Evolutionary conservation across 257 asterid species (phyloP).

Genomic region (Phtheirospermum japonicum): DNA sequence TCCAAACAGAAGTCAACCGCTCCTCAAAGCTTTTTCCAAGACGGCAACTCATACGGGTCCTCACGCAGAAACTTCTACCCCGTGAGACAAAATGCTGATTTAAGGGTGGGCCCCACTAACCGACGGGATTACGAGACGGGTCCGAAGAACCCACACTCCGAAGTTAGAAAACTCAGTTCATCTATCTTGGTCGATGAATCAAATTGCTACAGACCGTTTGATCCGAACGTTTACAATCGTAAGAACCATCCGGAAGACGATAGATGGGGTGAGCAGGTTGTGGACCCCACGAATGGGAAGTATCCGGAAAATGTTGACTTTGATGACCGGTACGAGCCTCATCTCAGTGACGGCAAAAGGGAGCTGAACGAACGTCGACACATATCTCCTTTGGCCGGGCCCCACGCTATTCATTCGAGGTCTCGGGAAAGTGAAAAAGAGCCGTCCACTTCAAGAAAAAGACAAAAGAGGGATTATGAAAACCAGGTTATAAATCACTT

Average conservation of each 20-base stretch:
- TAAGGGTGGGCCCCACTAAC: constrained; percentile 28
- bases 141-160: constrained; percentile 22
- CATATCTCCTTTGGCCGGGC: constrained; percentile 19
- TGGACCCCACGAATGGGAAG: constrained; percentile 30
- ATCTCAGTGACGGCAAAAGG: constrained; percentile 32
- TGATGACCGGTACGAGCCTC: constrained; percentile 54
- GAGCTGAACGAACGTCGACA: constrained; percentile 28
- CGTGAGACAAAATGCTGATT: constrained; percentile 28
- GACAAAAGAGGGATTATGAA: constrained; percentile 33
- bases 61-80: constrained; percentile 29
- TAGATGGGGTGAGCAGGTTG: constrained; percentile 43
- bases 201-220: constrained; percentile 21
- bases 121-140: constrained; percentile 27
- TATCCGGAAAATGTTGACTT: constrained; percentile 37
- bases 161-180: constrained; percentile 29
- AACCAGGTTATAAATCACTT: constrained; percentile 28
- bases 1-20: constrained; percentile 57
- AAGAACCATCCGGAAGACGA: constrained; percentile 38
- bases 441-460: constrained; percentile 28
- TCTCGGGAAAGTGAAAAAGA: constrained; percentile 25
- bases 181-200: constrained; percentile 33
- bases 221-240: constrained; percentile 16
- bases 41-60: constrained; percentile 34
- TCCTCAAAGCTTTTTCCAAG: constrained; percentile 32
- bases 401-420: constrained; percentile 23